Evolutionary conservation across 2,329 filamentous ascomycete genomes (phyloP).

Genomic region (Aureobasidium melanogenum): DNA sequence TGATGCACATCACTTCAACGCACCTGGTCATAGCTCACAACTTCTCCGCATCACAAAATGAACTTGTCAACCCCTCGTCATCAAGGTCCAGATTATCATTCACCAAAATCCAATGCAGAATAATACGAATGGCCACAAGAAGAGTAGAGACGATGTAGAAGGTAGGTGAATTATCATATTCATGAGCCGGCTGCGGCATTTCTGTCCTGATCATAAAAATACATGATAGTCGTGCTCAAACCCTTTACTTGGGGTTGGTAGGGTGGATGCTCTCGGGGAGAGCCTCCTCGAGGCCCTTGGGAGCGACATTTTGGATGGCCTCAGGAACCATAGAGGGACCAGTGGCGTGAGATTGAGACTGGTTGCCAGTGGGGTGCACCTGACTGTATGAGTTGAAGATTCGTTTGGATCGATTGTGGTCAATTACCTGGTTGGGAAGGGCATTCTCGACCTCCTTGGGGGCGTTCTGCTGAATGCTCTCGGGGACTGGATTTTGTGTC

Average conservation of each 20-base stretch:
- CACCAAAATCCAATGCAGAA: background rate
- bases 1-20: background rate
- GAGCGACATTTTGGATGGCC: background rate
- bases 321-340: slow-evolving; percentile 5
- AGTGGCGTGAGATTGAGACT: slow-evolving; percentile 1
- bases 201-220: background rate
- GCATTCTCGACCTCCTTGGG: slow-evolving; percentile 3
- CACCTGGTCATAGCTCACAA: background rate
- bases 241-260: background rate
- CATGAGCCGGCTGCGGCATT: slow-evolving; percentile 2
- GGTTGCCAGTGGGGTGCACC: background rate
- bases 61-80: slow-evolving; percentile 5
- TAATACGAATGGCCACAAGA: background rate
- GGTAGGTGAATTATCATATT: background rate
- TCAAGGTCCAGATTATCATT: background rate
- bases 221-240: background rate
- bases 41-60: background rate
- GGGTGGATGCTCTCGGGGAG: background rate
- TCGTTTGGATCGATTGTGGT: no score
- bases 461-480: background rate
- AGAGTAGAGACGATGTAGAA: background rate
- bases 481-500: background rate
- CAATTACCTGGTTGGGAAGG: background rate
- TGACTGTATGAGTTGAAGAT: background rate
- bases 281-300: slow-evolving; percentile 3